Conservation (phyloP, 768 basidiomycete genomes). For the Pleurotus giganteus region DNA sequence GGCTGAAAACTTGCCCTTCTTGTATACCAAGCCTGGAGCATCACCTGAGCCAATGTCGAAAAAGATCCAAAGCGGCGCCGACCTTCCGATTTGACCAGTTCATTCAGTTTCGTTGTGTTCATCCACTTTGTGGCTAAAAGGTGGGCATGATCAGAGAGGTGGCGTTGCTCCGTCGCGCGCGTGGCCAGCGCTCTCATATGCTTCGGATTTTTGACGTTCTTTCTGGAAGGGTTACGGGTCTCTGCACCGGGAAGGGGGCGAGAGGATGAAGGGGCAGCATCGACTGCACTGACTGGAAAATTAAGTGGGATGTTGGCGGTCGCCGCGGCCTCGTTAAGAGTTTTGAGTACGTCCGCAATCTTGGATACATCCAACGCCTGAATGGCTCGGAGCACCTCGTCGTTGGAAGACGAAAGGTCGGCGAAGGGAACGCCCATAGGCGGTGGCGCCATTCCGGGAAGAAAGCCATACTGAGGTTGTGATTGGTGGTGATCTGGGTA, state of each 20-base stretch:
- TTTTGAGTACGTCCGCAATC: constrained; percentile 64
- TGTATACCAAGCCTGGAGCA: constrained; percentile 71
- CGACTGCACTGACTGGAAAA: constrained; percentile 20
- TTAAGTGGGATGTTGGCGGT: constrained; percentile 35
- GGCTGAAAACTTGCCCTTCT: constrained; percentile 84
- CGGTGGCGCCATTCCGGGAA: constrained; percentile 15
- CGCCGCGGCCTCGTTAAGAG: constrained; percentile 56
- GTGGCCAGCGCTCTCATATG: constrained; percentile 2
- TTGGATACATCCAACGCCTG: constrained; percentile 74
- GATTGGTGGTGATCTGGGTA: constrained; percentile 21
- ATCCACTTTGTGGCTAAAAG: constrained; percentile 81
- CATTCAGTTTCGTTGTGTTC: constrained; percentile 62
- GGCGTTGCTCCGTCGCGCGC: constrained; percentile 30
- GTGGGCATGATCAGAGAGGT: constrained; percentile 57
- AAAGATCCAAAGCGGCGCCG: not conserved
- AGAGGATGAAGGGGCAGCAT: constrained; percentile 26
- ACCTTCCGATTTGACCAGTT: constrained; percentile 72
- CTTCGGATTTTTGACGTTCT: constrained; percentile 3
- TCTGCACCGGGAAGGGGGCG: constrained; percentile 41
- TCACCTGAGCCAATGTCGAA: constrained; percentile 3
- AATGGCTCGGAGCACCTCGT: constrained; percentile 70
- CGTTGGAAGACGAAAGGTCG: constrained; percentile 54
- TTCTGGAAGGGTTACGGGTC: constrained; percentile 18
- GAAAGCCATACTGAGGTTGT: constrained; percentile 1
- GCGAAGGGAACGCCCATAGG: constrained; percentile 25